Conservation (phyloP, 441 rosid genomes). For the Dalechampia spathulata region DNA sequence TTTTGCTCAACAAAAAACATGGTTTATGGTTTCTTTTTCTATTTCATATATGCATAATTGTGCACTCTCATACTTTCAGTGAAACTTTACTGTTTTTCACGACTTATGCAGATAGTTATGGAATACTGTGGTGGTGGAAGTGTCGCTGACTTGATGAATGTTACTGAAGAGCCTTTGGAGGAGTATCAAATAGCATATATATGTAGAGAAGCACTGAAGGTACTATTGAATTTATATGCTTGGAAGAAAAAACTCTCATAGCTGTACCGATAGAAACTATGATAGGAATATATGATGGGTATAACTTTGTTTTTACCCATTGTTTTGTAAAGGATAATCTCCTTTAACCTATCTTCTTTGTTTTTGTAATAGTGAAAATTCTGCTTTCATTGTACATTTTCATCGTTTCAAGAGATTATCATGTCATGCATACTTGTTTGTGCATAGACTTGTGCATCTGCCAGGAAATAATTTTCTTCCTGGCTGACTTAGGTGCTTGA, state of each 20-base stretch:
- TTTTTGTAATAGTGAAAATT: not conserved
- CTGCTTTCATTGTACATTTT: not conserved
- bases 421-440: not conserved
- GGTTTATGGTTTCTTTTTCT: not conserved
- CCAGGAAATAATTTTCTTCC: not conserved
- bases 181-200: conserved; percentile 96
- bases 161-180: conserved; percentile 81
- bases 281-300: not conserved
- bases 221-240: conserved; percentile 19
- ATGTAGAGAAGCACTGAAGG: conserved; percentile 95
- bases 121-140: conserved; percentile 99
- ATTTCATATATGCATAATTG: not conserved
- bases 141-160: conserved; percentile 93
- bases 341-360: conserved; percentile 3
- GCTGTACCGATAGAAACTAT: not conserved
- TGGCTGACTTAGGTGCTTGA: not conserved
- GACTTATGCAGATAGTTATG: conserved; percentile 92
- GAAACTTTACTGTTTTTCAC: conserved; percentile 21
- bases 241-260: conserved; percentile 8
- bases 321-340: not conserved
- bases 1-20: not conserved
- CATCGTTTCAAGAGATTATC: not conserved
- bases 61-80: not conserved
- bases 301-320: not conserved
- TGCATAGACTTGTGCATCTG: not conserved